Base-by-base conservation (phyloP, 495 filamentous ascomycete genomes). In the Polyplosphaeria fusca region DNA sequence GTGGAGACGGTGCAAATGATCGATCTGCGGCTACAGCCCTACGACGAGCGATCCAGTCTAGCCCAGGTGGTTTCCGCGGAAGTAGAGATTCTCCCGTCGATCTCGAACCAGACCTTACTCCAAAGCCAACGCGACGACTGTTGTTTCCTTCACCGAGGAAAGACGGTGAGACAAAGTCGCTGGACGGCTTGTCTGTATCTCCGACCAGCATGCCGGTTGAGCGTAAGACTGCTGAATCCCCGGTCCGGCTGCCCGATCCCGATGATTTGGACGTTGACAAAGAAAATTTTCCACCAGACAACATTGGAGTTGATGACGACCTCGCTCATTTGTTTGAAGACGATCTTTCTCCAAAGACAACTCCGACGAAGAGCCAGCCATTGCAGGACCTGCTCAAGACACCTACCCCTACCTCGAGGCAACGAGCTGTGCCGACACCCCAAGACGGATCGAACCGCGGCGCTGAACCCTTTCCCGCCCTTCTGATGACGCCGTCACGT, bases 81-180 rank as follows among this genome's bases (percentile, higher is more conserved):
- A 82, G 79, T 32, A 82, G 81, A 48, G 73, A 82, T 61, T 82
- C 81, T 61, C 83, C 90, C 43, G 83, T 87, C 38, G 79, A 88
- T 58, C 59, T 84, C 7, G 79, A 82, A 41, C 70, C 72, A 43
- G 70, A 75, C 20, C 74, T 91, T 18, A 70, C 70, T 4, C 68
- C 68, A 0, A 86, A 84, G 60, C 79, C 79, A 40, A 88, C 86
- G 22, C 80, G 88, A 67, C 81, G 92, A 66, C 71, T 90, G 28
- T 77, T 96, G 41, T 96, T 96, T 72, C 85, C 70, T 19, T 74
- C 87, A 18, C 66, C 72, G 19, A 46, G 68, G 4, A 55, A 65
- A n/a, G 59, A 67, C 9, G 66, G 66, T 11, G 65, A 71, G 37
- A 42, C 66, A 5, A 73, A 69, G 52, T 68, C 60, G 35, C 61